Base-by-base conservation (phyloP, 2,329 filamentous ascomycete genomes). In the Pseudodiploospora longispora region DNA sequence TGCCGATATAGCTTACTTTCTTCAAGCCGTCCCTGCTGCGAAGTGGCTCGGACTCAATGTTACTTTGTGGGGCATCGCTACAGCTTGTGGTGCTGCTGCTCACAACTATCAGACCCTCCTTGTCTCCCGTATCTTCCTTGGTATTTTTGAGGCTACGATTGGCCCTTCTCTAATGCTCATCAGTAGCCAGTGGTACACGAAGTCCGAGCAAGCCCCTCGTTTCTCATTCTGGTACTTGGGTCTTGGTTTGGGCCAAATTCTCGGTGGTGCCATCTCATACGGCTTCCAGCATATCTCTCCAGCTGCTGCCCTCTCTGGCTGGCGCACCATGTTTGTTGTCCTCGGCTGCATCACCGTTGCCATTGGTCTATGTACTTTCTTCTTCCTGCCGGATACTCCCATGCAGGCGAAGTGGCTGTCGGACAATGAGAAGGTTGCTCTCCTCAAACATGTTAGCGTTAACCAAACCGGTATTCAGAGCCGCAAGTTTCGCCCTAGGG, bases 301-400 rank as follows among this genome's bases (percentile, higher is more conserved):
- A 4, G 80, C 77, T 1, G 63, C 82, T 3, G 60, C 68, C 2
- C 71, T 74, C 3, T 66, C 76, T n/a, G 82, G 82, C 4, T 87
- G 82, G 82, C 68, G 79, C 5, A 82, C 76, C 75, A 71, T 86
- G 27, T 87, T 87, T 59, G 78, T 86, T 38, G 74, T 82, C 9
- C 80, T 87, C 53, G 83, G 83, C 6, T 65, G 69, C 4, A 64
- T 64, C 27, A 68, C 65, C 2, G 57, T 65, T 4, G 10, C 54
- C 6, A 55, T 65, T 5, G 65, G 63, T 1, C 37, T 65, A 6
- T 54, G 50, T 40, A 59, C 59, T 6, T 52, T 64, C 30, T 33
- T 60, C 27, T 58, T 65, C 34, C 54, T 68, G 1, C 65, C 64
- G 3, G 61, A 66, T 35, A 76, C 48, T 53, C 75, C 62, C 1